Evolutionary conservation across 1,139 yeast species (phyloP), one percentile per base, ranked within the genome.

Genomic region (Taphrina flavorubra): DNA sequence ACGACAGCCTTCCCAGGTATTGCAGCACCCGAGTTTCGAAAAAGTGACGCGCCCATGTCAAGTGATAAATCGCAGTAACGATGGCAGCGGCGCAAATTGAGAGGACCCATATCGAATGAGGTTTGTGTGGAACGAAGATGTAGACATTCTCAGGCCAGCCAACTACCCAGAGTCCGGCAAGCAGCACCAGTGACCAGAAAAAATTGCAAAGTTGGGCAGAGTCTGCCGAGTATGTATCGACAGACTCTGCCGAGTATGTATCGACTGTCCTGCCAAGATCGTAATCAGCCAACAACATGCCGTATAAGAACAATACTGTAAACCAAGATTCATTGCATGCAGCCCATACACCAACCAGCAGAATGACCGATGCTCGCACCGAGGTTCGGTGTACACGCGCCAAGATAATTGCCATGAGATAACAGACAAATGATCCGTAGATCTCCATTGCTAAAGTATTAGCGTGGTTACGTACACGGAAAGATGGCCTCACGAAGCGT

Each of bases 1-100:
- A 53, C 6, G 58, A 53, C 13, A 53, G 8, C 39, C 42, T 31
- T 6, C 58, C 58, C 6, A 53, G 36, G 58, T 34, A 53, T 18
- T 53, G 58, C 36, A 53, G 8, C 11, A 16, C 25, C 5, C 20
- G 39, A 34, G 42, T 36, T 36, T 53, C 58, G 20, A 44, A 44
- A 6, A 44, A 44, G 49, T 6, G n/a, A 6, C 49, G n/a, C 6
- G n/a, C 20, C 8, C 7, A 6, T n/a, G n/a, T 8, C 49, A 44
- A 16, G 49, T 44, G 49, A 14, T 44, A 44, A 13, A 44, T 6
- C 8, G 49, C 49, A n/a, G 20, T 16, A n/a, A 44, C 49, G 7
- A n/a, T 44, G 8, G n/a, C 49, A 44, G n/a, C 7, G 7, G 49
- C 8, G n/a, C n/a, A 13, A 7, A 14, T 6, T 14, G 49, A 6